These are phyloP conservation scores for Monotropa hypopitys DNA, from an alignment of 179 eudicot species.

Conservation along the genomic window DNA sequence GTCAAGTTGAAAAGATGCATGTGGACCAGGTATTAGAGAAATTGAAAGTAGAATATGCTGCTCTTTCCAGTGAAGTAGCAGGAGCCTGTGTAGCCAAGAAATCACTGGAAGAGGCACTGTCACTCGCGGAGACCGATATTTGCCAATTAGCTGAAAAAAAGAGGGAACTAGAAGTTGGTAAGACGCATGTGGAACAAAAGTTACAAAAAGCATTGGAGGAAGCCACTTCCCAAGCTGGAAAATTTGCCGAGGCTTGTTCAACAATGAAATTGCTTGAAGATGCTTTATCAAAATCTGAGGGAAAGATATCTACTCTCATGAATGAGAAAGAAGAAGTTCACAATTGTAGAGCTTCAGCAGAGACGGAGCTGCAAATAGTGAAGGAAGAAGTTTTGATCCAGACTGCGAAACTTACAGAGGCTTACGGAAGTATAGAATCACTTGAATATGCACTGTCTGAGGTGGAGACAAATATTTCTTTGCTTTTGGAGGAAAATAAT, in stretches of 20 bases:
- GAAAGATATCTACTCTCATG: constrained; percentile 27
- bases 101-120: constrained; percentile 57
- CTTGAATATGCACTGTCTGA: constrained; percentile 60
- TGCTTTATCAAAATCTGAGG: constrained; percentile 54
- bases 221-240: constrained; percentile 23
- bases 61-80: constrained; percentile 34
- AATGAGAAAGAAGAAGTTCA: constrained; percentile 61
- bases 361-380: constrained; percentile 51
- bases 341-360: constrained; percentile 30
- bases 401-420: constrained; percentile 39
- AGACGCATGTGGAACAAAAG: constrained; percentile 33
- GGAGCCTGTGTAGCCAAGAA: constrained; percentile 36
- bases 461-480: constrained; percentile 34
- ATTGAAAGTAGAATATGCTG: constrained; percentile 32
- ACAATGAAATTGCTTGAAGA: constrained; percentile 44
- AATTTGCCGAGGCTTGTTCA: constrained; percentile 37
- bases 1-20: constrained; percentile 36
- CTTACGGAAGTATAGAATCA: constrained; percentile 39
- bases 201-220: constrained; percentile 41
- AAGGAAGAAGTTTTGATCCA: constrained; percentile 39
- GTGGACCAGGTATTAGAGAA: constrained; percentile 49
- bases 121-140: constrained; percentile 36
- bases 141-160: constrained; percentile 53
- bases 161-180: constrained; percentile 41
- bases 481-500: constrained; percentile 49